These are phyloP conservation scores for Aspergillus bertholletiae DNA, from an alignment of 495 filamentous ascomycete species.

Conservation along the genomic window DNA sequence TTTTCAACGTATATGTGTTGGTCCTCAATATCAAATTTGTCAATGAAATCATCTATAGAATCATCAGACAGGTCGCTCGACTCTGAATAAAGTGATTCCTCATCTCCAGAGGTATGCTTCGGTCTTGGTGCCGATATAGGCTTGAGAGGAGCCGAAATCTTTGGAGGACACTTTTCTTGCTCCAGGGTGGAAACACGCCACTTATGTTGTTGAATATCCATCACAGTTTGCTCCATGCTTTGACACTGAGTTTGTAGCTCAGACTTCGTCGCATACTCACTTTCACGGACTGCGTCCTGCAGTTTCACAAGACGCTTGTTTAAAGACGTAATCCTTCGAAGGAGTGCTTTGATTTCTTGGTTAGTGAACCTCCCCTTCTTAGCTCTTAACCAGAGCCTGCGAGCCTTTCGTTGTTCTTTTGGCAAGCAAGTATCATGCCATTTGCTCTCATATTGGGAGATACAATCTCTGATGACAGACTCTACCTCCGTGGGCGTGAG, in stretches of 20 bases:
- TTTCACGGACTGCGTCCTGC: conserved; percentile 42
- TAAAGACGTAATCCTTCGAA: conserved; percentile 28
- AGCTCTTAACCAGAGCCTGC: conserved; percentile 56
- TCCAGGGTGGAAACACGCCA: conserved; percentile 56
- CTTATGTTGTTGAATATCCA: conserved; percentile 46
- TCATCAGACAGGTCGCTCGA: conserved; percentile 32
- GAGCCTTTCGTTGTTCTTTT: conserved; percentile 50
- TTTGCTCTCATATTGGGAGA: conserved; percentile 46
- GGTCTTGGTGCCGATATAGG: conserved; percentile 12
- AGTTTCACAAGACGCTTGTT: conserved; percentile 48
- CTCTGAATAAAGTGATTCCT: conserved; percentile 35
- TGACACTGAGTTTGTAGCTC: conserved; percentile 49
- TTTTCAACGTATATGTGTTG: neutral
- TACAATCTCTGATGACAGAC: conserved; percentile 47
- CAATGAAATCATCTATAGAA: conserved; percentile 46
- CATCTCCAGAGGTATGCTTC: conserved; percentile 28
- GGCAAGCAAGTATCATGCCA: conserved; percentile 59
- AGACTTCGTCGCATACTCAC: conserved; percentile 44
- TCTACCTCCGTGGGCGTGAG: conserved; percentile 48
- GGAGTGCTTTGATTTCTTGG: conserved; percentile 20
- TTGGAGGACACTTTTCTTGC: conserved; percentile 47
- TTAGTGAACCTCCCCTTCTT: conserved; percentile 29
- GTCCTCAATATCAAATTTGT: conserved; percentile 22
- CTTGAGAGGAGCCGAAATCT: conserved; percentile 26
- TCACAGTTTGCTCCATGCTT: conserved; percentile 61